Evolutionary conservation across 306 rosid genomes (phyloP).

Genomic region (Vicia sativa): DNA sequence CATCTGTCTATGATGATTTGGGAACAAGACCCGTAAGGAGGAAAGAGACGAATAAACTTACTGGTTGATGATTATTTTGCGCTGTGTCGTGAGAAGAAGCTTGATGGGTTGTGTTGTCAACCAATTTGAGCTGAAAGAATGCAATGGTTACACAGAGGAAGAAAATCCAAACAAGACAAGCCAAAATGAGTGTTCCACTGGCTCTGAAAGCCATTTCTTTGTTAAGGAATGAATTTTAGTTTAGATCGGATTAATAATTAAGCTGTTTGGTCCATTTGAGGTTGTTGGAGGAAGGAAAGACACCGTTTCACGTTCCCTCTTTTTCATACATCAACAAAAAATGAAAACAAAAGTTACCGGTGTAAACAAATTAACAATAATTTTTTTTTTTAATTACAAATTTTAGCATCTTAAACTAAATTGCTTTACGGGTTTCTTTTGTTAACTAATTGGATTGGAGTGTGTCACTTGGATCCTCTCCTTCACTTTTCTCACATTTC

Average conservation of each 20-base stretch:
- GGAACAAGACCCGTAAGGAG: background rate
- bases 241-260: slow-evolving; percentile 30
- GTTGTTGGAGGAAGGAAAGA: slow-evolving; percentile 1
- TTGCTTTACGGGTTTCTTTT: too few relatives aligned
- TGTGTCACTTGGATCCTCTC: too few relatives aligned
- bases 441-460: too few relatives aligned
- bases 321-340: too few relatives aligned
- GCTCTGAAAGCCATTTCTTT: slow-evolving; percentile 35
- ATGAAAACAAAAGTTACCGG: too few relatives aligned
- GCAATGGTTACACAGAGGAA: slow-evolving; percentile 49
- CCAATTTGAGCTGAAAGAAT: slow-evolving; percentile 49
- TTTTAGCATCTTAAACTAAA: too few relatives aligned
- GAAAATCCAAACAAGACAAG: slow-evolving; percentile 42
- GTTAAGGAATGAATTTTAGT: background rate
- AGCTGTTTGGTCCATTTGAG: slow-evolving; percentile 2
- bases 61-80: slow-evolving; percentile 15
- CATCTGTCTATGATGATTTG: background rate
- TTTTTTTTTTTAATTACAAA: too few relatives aligned
- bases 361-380: too few relatives aligned
- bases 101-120: slow-evolving; percentile 26
- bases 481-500: too few relatives aligned
- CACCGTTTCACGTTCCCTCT: too few relatives aligned
- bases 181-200: slow-evolving; percentile 29
- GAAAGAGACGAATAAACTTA: slow-evolving; percentile 24
- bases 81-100: slow-evolving; percentile 12